Percentiles rank a stretch among this genome's conserved stretches.
Conservation (phyloP, 495 filamentous ascomycete genomes). For the Sporormia fimetaria region DNA sequence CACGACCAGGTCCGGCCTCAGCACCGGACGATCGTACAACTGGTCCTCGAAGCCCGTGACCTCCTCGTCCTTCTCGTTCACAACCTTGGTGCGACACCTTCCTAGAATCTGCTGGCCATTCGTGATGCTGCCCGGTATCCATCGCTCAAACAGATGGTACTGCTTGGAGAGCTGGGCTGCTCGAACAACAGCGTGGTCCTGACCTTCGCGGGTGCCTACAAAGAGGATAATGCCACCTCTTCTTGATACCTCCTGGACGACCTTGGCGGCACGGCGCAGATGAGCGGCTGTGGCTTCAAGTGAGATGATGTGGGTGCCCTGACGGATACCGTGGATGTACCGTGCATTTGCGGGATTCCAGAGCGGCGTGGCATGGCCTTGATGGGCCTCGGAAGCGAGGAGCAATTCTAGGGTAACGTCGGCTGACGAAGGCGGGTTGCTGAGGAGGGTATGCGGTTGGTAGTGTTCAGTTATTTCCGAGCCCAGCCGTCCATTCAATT, state of each 20-base stretch:
- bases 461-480: constrained; percentile 47
- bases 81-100: constrained; percentile 51
- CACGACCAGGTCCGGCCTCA: constrained; percentile 85
- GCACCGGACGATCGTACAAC: constrained; percentile 45
- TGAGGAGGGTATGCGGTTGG: constrained; percentile 53
- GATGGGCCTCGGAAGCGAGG: constrained; percentile 79
- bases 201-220: constrained; percentile 72
- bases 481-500: constrained; percentile 40
- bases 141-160: constrained; percentile 87
- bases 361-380: constrained; percentile 81
- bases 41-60: constrained; percentile 53
- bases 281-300: constrained; percentile 79
- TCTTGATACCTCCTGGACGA: constrained; percentile 77
- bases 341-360: constrained; percentile 94
- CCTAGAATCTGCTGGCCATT: constrained; percentile 82
- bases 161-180: constrained; percentile 66
- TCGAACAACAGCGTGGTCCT: constrained; percentile 63
- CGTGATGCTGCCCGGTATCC: constrained; percentile 85
- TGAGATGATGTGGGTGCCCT: constrained; percentile 87
- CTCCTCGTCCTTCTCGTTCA: constrained; percentile 58
- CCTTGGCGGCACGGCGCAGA: constrained; percentile 75
- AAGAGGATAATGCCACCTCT: constrained; percentile 80
- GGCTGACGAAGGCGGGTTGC: constrained; percentile 58
- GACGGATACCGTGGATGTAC: constrained; percentile 87
- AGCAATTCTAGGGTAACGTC: constrained; percentile 86